Evolutionary conservation across 2,329 filamentous ascomycete species (phyloP).

Genomic region (Xylaria sp.): DNA sequence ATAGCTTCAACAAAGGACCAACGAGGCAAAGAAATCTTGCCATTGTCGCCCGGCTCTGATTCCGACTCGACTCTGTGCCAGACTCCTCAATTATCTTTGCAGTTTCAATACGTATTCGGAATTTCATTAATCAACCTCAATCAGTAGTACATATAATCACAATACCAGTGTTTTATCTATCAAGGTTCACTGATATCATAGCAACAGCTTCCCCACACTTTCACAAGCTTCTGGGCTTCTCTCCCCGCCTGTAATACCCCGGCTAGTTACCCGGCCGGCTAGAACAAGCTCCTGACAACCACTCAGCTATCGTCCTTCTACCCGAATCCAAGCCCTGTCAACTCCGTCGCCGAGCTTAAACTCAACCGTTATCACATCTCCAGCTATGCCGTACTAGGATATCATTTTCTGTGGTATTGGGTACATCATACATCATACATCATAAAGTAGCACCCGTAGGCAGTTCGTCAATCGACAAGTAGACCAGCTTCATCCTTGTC

Average conservation of each 20-base stretch:
- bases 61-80: neutral
- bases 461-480: neutral
- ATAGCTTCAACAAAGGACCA: slow-evolving; percentile 19
- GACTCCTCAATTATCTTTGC: neutral
- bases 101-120: neutral
- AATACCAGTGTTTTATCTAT: neutral
- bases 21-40: slow-evolving; percentile 2
- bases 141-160: neutral
- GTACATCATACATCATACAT: slow-evolving; percentile 19
- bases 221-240: slow-evolving; percentile 45
- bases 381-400: slow-evolving; percentile 13
- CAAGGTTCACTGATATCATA: neutral
- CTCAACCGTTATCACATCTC: slow-evolving; percentile 9
- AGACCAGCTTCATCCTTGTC: slow-evolving; percentile 24
- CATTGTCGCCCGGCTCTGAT: slow-evolving; percentile 11
- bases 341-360: slow-evolving; percentile 29
- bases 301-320: slow-evolving; percentile 48
- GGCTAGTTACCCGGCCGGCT: slow-evolving; percentile 40
- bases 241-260: slow-evolving; percentile 24
- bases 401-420: slow-evolving; percentile 8
- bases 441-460: slow-evolving; percentile 9
- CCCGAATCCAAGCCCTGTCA: slow-evolving; percentile 39
- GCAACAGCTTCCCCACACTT: slow-evolving; percentile 47
- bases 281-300: slow-evolving; percentile 40
- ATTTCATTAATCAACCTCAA: neutral